These are phyloP conservation scores for Colletotrichum chlorophyti DNA, from an alignment of 2,329 filamentous ascomycete genomes.

Conservation along the genomic window DNA sequence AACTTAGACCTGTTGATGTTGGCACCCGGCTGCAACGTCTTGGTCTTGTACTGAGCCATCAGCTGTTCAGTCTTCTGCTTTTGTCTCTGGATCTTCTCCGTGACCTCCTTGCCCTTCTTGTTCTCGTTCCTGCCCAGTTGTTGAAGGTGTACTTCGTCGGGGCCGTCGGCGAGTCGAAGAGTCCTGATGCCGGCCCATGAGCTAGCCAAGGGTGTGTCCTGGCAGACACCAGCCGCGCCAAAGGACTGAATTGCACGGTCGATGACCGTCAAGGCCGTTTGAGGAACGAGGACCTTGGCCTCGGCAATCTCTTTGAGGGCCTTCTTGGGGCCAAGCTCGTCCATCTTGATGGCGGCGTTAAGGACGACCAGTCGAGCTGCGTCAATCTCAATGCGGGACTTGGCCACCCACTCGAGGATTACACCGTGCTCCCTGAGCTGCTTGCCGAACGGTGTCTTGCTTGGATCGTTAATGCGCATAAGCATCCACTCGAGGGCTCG, in stretches of 20 bases:
- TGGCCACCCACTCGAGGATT: constrained; percentile 93
- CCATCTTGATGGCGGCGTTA: constrained; percentile 95
- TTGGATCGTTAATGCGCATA: constrained; percentile 89
- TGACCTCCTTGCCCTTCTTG: constrained; percentile 67
- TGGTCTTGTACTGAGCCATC: constrained; percentile 63
- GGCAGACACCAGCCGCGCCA: constrained; percentile 87
- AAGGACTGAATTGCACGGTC: constrained; percentile 94
- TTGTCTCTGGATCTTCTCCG: constrained; percentile 69
- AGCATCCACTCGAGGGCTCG: constrained; percentile 94
- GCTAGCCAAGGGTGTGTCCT: constrained; percentile 89
- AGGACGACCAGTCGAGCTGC: constrained; percentile 87
- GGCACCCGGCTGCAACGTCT: constrained; percentile 56
- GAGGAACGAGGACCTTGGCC: constrained; percentile 90
- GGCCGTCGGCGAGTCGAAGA: constrained; percentile 87
- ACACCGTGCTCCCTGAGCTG: constrained; percentile 88
- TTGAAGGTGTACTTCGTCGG: constrained; percentile 91
- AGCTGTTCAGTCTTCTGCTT: constrained; percentile 69
- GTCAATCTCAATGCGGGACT: constrained; percentile 92
- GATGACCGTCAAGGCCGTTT: constrained; percentile 83
- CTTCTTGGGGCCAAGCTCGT: constrained; percentile 85
- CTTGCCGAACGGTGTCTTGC: constrained; percentile 91
- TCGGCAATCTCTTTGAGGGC: constrained; percentile 93
- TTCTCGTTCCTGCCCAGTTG: constrained; percentile 86
- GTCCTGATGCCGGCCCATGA: constrained; percentile 86
- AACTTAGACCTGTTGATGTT: constrained; percentile 57